A percentile compares a stretch with the other conserved stretches of the same genome.
Conservation (phyloP, 352 stramenopile genomes). For the Globisporangium cystogenes region DNA sequence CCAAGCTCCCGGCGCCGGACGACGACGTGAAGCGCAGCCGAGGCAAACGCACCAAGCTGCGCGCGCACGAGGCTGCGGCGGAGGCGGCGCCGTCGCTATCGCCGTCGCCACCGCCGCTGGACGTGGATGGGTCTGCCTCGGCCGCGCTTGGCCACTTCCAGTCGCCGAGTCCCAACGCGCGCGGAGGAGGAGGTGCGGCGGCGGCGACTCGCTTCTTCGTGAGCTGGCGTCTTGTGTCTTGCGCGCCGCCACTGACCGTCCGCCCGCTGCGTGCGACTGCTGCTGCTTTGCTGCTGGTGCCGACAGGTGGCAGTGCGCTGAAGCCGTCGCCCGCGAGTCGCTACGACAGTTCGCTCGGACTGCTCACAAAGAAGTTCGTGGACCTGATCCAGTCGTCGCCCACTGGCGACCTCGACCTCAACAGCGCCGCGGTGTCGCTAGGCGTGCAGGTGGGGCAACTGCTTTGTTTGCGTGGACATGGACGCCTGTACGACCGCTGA, state of each 20-base stretch:
- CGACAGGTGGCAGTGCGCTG: conserved; percentile 15
- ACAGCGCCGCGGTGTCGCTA: conserved; percentile 84
- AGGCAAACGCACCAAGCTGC: conserved; percentile 50
- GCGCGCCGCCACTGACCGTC: not conserved
- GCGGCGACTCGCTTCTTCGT: conserved; percentile 5
- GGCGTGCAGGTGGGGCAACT: conserved; percentile 54
- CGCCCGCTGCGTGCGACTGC: not conserved
- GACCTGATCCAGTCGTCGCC: conserved; percentile 89
- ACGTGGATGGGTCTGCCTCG: conserved; percentile 13
- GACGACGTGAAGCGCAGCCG: conserved; percentile 64
- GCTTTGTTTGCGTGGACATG: not conserved
- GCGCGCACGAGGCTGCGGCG: conserved; percentile 29
- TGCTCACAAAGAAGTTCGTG: conserved; percentile 97
- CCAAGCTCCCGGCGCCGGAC: conserved; percentile 30
- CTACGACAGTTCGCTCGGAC: conserved; percentile 95
- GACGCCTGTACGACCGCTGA: not conserved
- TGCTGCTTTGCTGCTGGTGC: not conserved
- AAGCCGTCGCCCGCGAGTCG: conserved; percentile 78
- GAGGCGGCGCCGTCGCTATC: conserved; percentile 14
- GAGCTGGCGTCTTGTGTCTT: not conserved
- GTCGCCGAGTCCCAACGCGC: conserved; percentile 38
- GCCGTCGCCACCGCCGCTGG: conserved; percentile 6
- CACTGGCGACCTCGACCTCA: conserved; percentile 92
- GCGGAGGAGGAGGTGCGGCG: conserved; percentile 45
- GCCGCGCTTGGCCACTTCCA: conserved; percentile 28